Evolutionary conservation across 1,284 basidiomycete genomes (phyloP), one percentile per base, ranked within the genome.

Genomic region (Taiwanofungus camphoratus): DNA sequence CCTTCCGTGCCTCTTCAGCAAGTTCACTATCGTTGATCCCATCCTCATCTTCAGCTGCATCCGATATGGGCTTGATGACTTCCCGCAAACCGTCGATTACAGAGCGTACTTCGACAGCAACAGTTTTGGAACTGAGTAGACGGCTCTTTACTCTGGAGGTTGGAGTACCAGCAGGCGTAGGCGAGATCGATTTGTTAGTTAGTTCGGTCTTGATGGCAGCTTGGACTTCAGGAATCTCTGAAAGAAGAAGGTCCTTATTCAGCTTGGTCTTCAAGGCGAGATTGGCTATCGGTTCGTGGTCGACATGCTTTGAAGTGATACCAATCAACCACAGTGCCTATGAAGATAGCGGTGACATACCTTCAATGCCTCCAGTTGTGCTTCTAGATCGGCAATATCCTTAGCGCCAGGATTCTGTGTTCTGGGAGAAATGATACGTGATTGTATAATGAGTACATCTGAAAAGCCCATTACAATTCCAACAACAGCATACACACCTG

Each of bases 91-190:
- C 68, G 7, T 73, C 67, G 0, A 92, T 58, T 13, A 76, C 73
- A 16, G 59, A 56, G 13, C 67, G 66, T 2, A 90, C 70, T 49
- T 77, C 78, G 11, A 74, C 69, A 0, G 88, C 82, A 9, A 92
- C 68, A 15, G 73, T 63, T 60, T 89, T 92, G 2, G 85, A 85
- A 55, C 87, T 91, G 33, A 87, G 69, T 19, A 94, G 65, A 21
- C 87, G 77, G 45, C 76, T 82, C 54, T 87, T 81, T 1, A 86
- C 77, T 61, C 86, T 87, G 5, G 73, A 71, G 13, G 65, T 56
- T 2, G 72, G 61, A 18, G 73, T 69, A n/a, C 73, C 72, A 8
- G 70, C 56, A 2, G 54, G 46, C 8, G 62, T 63, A 2, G 59
- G 60, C 22, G 53, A 42, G 36, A 66, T 53, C 11, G 63, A 38